Percentiles rank a stretch among this genome's conserved stretches.
Conservation (phyloP, 2,329 filamentous ascomycete genomes). For the Ceratocystis papillata region DNA sequence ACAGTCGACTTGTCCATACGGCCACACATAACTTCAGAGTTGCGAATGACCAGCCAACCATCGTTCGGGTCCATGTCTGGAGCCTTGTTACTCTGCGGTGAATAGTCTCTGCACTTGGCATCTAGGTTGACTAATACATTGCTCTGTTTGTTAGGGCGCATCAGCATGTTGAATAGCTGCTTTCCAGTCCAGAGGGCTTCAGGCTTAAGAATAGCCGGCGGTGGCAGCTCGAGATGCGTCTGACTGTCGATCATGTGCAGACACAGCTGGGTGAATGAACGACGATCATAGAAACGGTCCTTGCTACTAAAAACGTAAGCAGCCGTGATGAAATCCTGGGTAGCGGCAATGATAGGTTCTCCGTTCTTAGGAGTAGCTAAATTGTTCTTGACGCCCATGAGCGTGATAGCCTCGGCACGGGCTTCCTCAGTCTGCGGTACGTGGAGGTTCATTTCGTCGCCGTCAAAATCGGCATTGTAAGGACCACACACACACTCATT, state of each 20-base stretch:
- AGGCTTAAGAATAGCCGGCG: slow-evolving; percentile 76
- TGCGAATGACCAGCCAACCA: slow-evolving; percentile 82
- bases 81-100: slow-evolving; percentile 43
- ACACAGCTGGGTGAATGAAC: slow-evolving; percentile 79
- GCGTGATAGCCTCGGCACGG: slow-evolving; percentile 80
- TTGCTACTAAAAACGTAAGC: slow-evolving; percentile 86
- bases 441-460: slow-evolving; percentile 98
- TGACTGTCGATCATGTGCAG: slow-evolving; percentile 85
- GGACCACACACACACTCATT: slow-evolving; percentile 98
- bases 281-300: slow-evolving; percentile 82
- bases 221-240: slow-evolving; percentile 69
- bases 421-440: slow-evolving; percentile 97
- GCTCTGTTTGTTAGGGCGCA: slow-evolving; percentile 78
- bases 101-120: slow-evolving; percentile 77
- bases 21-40: slow-evolving; percentile 95
- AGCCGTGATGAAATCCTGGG: slow-evolving; percentile 97
- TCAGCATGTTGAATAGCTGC: slow-evolving; percentile 82
- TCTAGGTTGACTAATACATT: slow-evolving; percentile 83
- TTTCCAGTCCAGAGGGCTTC: slow-evolving; percentile 91
- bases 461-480: slow-evolving; percentile 98
- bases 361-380: slow-evolving; percentile 93
- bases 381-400: slow-evolving; percentile 98
- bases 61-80: slow-evolving; percentile 77
- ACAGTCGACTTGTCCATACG: slow-evolving; percentile 97
- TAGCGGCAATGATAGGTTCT: slow-evolving; percentile 96